Percentiles rank a stretch among this genome's conserved stretches.
Conservation (phyloP, 805 yeast genomes). For the Saccharomycopsis microspora region DNA sequence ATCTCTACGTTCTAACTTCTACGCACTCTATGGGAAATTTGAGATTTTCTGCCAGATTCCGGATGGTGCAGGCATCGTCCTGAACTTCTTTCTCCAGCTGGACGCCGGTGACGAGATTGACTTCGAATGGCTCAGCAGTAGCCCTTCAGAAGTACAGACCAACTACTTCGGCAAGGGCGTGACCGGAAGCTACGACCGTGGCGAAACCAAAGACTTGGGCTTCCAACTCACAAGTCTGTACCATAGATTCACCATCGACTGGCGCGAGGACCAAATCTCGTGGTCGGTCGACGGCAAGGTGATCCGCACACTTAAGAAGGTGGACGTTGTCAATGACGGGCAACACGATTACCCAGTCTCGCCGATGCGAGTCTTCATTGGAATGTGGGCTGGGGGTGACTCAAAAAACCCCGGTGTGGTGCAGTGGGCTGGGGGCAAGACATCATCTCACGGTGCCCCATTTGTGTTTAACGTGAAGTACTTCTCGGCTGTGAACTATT, state of each 20-base stretch:
- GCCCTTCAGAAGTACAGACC: conserved; percentile 60
- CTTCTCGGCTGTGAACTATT: conserved; percentile 56
- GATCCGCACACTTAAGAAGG: conserved; percentile 49
- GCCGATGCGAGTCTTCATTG: conserved; percentile 46
- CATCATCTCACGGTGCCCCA: conserved; percentile 57
- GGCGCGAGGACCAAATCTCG: conserved; percentile 54
- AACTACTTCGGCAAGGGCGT: conserved; percentile 77
- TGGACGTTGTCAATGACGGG: conserved; percentile 53
- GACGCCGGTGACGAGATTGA: conserved; percentile 79
- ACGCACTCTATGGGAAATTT: conserved; percentile 81
- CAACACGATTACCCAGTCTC: conserved; percentile 77
- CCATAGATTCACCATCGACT: conserved; percentile 77
- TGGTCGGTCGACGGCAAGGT: conserved; percentile 67
- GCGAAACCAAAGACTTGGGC: conserved; percentile 57
- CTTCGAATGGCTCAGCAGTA: conserved; percentile 79
- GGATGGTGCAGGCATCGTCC: conserved; percentile 71
- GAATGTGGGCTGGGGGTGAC: conserved; percentile 82
- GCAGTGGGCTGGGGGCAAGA: conserved; percentile 73
- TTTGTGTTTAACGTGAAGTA: conserved; percentile 54
- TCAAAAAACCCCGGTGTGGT: conserved; percentile 59
- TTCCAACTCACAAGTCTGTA: conserved; percentile 42
- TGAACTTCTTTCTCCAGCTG: conserved; percentile 63
- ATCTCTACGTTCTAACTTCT: conserved; percentile 61
- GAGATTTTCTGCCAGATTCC: conserved; percentile 66
- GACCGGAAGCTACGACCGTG: conserved; percentile 69